Base-by-base conservation (phyloP, 352 stramenopile species). In the Phytophthora pistaciae region DNA sequence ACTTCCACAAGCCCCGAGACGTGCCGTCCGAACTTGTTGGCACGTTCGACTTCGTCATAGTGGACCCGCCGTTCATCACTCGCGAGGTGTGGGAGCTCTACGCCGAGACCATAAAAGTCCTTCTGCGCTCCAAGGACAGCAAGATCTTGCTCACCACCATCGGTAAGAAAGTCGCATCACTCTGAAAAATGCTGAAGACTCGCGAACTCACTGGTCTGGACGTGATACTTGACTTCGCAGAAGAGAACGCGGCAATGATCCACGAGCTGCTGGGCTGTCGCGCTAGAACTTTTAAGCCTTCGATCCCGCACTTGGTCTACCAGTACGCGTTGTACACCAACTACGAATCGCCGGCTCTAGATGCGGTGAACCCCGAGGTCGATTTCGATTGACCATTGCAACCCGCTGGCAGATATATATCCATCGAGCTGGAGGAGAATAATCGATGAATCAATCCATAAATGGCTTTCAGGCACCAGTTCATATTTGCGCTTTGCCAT, bases 31-130 rank as follows among this genome's bases (percentile, higher is more conserved):
- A 83, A 3, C 63, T 96, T 2, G 66, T 75, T 31, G 63, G 80
- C n/a, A 84, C 71, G 8, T 97, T 98, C 75, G 92, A 98, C 68
- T 90, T 98, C 68, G 75, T 98, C 29, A 83, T 98, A 13, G 94
- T 98, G 52, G 96, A 99, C 76, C 96, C 96, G 64, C 95, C 95
- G 57, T 99, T 98, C 71, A 98, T 99, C 71, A 98, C 95, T 42
- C 83, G 87, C 27, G 85, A 98, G 31, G 95, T 99, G 23, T 98
- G 95, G 92, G 77, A 95, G 62, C 83, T 88, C 42, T 98, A 98
- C 75, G 73, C 87, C n/a, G 75, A 75, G 62, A 80, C 92, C 8
- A 65, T 86, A 27, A 83, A 78, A 44, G 42, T 94, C 48, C 75
- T 98, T 48, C 58, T 92, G 36, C 78, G 75, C 18, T 79, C 83